Evolutionary conservation across 352 stramenopile genomes (phyloP), one percentile per base, ranked within the genome.

Genomic region (Albugo laibachii): DNA sequence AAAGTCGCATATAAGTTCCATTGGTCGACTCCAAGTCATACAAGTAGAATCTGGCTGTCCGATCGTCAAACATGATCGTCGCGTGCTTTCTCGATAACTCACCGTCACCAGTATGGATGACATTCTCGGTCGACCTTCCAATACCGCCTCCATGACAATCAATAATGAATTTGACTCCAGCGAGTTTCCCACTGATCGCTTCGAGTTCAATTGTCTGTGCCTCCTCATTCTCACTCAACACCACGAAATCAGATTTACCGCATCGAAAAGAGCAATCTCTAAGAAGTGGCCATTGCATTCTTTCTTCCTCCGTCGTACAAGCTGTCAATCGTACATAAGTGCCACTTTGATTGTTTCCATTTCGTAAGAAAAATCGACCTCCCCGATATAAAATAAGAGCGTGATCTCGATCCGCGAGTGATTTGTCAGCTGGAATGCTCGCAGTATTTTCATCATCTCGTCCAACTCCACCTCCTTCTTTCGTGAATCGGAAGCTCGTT

Each of bases 1-100:
- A 74, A 16, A 97, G 77, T 60, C 94, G 87, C 86, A 98, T 97
- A 65, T 97, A 98, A 40, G 92, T 97, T 27, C 80, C 76, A 53
- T 96, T 96, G 10, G 83, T 93, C 20, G 78, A 93, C 15, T 76
- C 68, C 19, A 94, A 53, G 52, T 96, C 84, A 47, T 80, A 65
- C 8, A 95, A 54, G 48, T 83, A 88, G 53, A 88, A 89, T 41
- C 65, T 59, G 48, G 71, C 65, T 34, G 69, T 81, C 27, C 80
- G 54, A 13, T 80, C 65, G 45, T 94, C 67, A 50, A 94, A 97
- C 58, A 93, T 78, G 54, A 98, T 94, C 8, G 71, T 68, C 34
- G 83, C 92, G 59, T 98, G 93, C 57, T 86, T 84, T 18, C 93
- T 71, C 21, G 83, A 97, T 2, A 98, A 61, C 57, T 98, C 93